A percentile compares a stretch with the other conserved stretches of the same genome.
These are phyloP conservation scores for Tulasnella sp. DNA, from an alignment of 768 basidiomycete species.

Conservation along the genomic window DNA sequence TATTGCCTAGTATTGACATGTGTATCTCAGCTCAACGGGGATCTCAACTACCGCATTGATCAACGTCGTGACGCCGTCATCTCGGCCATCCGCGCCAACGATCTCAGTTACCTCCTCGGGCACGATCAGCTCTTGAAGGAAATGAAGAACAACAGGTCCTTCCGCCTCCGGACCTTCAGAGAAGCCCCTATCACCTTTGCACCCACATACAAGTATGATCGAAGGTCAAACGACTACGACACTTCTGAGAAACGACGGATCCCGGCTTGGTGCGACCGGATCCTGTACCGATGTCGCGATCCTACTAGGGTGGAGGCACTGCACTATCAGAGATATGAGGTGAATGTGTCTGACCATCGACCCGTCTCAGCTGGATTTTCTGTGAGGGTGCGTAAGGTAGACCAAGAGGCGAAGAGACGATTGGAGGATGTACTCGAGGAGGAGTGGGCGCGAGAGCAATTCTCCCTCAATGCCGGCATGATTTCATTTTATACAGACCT, in stretches of 20 bases:
- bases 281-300: slow-evolving; percentile 58
- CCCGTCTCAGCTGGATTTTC: slow-evolving; percentile 75
- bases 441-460: too few species aligned
- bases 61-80: slow-evolving; percentile 77
- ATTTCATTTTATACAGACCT: too few species aligned
- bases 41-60: slow-evolving; percentile 97
- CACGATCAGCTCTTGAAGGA: slow-evolving; percentile 90
- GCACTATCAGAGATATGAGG: slow-evolving; percentile 75
- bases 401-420: background rate
- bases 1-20: background rate
- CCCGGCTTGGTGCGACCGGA: slow-evolving; percentile 95
- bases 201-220: slow-evolving; percentile 95
- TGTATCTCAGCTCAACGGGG: slow-evolving; percentile 61
- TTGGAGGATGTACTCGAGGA: too few species aligned
- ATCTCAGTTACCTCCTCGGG: slow-evolving; percentile 48
- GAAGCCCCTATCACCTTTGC: slow-evolving; percentile 73
- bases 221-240: slow-evolving; percentile 67
- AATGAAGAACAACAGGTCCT: slow-evolving; percentile 76
- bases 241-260: slow-evolving; percentile 77
- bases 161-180: slow-evolving; percentile 70
- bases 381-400: slow-evolving; percentile 63
- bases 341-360: slow-evolving; percentile 81
- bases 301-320: slow-evolving; percentile 48
- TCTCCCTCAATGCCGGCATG: too few species aligned
- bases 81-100: slow-evolving; percentile 53